A percentile compares a stretch with the other conserved stretches of the same genome.
These are phyloP conservation scores for Cladosporium sp. DNA, from an alignment of 2,329 filamentous ascomycete species.

Conservation along the genomic window DNA sequence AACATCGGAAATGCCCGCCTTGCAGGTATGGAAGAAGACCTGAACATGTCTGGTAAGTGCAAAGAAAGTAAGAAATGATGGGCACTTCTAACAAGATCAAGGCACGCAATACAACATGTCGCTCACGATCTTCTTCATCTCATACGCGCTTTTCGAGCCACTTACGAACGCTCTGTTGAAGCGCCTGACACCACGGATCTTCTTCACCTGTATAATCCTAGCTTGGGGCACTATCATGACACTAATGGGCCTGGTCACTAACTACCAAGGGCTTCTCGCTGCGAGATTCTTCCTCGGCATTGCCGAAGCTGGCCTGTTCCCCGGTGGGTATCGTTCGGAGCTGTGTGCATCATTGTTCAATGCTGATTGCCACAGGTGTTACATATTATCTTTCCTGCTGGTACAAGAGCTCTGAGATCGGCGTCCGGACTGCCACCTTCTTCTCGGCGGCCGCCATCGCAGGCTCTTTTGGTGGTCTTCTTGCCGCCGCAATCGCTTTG, in stretches of 20 bases:
- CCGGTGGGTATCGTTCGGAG: conserved; percentile 34
- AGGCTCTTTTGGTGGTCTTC: conserved; percentile 73
- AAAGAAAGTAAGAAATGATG: neutral
- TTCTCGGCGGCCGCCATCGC: conserved; percentile 80
- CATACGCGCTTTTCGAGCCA: conserved; percentile 76
- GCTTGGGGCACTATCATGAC: conserved; percentile 71
- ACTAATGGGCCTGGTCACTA: conserved; percentile 32
- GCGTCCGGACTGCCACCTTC: conserved; percentile 76
- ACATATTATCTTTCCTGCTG: conserved; percentile 70
- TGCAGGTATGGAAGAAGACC: conserved; percentile 55
- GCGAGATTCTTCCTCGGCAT: conserved; percentile 65
- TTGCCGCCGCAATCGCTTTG: conserved; percentile 69
- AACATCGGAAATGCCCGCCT: conserved; percentile 75
- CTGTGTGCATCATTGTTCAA: neutral
- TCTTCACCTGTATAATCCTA: conserved; percentile 74
- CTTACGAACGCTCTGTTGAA: conserved; percentile 81
- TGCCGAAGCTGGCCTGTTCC: conserved; percentile 68
- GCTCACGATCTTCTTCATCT: conserved; percentile 83
- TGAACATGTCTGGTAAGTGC: conserved; percentile 56
- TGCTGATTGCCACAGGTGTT: conserved; percentile 25
- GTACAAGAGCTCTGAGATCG: conserved; percentile 81
- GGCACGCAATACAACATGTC: conserved; percentile 68
- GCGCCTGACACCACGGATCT: conserved; percentile 70
- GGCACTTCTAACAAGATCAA: neutral
- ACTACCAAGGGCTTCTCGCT: conserved; percentile 32